A percentile compares a stretch with the other conserved stretches of the same genome.
phyloP scores from a whole-genome alignment of 306 rosid genomes.

The Psophocarpus tetragonolobus region DNA sequence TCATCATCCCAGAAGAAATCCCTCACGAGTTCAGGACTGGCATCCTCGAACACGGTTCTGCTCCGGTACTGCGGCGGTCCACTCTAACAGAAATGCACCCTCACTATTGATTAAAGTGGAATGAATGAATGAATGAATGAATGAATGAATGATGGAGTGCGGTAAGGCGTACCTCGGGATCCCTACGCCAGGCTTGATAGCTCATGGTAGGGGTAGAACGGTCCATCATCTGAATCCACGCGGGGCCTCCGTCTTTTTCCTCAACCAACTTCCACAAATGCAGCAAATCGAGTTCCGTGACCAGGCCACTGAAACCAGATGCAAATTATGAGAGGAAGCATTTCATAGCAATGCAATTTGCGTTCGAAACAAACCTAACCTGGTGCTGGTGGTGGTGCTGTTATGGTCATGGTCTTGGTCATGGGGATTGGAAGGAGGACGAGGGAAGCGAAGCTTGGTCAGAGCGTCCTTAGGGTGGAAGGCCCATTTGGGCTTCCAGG shows the following conservation, averaged over 20 bases:
- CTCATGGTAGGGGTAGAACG: conserved; percentile 73
- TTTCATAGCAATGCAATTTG: too few species aligned
- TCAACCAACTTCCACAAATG: conserved; percentile 45
- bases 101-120: not conserved
- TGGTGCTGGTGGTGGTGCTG: conserved; percentile 22
- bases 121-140: not conserved
- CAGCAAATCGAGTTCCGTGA: conserved; percentile 55
- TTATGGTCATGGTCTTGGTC: too few species aligned
- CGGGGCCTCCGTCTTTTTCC: conserved; percentile 78
- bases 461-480: conserved; percentile 30
- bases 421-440: conserved; percentile 21
- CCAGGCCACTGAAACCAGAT: not conserved
- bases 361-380: conserved; percentile 40
- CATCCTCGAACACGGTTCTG: conserved; percentile 55
- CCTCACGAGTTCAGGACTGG: conserved; percentile 55
- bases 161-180: conserved; percentile 35
- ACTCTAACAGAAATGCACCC: conserved; percentile 25
- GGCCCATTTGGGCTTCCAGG: conserved; percentile 96
- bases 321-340: too few species aligned
- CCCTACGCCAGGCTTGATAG: conserved; percentile 73
- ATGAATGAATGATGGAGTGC: not conserved
- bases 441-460: conserved; percentile 38
- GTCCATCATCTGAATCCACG: conserved; percentile 98
- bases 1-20: conserved; percentile 67
- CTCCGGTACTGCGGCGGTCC: conserved; percentile 65